These are phyloP conservation scores for Penicillium italicum DNA, from an alignment of 2,329 filamentous ascomycete genomes.

Conservation along the genomic window DNA sequence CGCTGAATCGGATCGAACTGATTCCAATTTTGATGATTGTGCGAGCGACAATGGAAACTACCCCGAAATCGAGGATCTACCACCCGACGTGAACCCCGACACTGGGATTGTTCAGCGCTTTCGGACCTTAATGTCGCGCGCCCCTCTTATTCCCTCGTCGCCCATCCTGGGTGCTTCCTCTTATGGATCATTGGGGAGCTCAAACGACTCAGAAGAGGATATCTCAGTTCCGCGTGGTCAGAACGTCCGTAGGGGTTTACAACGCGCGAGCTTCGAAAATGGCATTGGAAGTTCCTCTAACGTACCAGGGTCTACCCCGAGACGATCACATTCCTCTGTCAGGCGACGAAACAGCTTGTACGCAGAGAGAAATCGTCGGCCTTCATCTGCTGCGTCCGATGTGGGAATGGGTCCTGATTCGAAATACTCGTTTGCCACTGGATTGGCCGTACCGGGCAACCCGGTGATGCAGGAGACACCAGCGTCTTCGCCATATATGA, in stretches of 20 bases:
- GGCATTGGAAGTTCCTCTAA: slow-evolving; percentile 16
- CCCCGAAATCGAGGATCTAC: neutral
- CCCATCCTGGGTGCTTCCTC: slow-evolving; percentile 59
- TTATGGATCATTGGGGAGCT: slow-evolving; percentile 56
- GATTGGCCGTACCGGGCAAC: slow-evolving; percentile 27
- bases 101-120: slow-evolving; percentile 14
- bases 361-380: slow-evolving; percentile 18
- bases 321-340: slow-evolving; percentile 15
- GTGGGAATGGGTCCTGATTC: slow-evolving; percentile 33
- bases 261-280: slow-evolving; percentile 12
- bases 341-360: slow-evolving; percentile 18
- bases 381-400: slow-evolving; percentile 30
- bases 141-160: slow-evolving; percentile 58
- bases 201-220: slow-evolving; percentile 28
- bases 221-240: slow-evolving; percentile 9
- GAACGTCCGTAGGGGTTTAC: neutral
- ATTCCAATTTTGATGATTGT: slow-evolving; percentile 7
- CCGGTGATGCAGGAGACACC: slow-evolving; percentile 23
- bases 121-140: slow-evolving; percentile 45
- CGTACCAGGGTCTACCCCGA: slow-evolving; percentile 3
- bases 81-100: slow-evolving; percentile 4
- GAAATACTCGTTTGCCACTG: slow-evolving; percentile 32
- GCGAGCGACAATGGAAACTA: slow-evolving; percentile 10
- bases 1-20: slow-evolving; percentile 18
- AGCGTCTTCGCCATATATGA: slow-evolving; percentile 21